Base-by-base conservation (phyloP, 202 grass and related monocot species). In the Panicum hallii region DNA sequence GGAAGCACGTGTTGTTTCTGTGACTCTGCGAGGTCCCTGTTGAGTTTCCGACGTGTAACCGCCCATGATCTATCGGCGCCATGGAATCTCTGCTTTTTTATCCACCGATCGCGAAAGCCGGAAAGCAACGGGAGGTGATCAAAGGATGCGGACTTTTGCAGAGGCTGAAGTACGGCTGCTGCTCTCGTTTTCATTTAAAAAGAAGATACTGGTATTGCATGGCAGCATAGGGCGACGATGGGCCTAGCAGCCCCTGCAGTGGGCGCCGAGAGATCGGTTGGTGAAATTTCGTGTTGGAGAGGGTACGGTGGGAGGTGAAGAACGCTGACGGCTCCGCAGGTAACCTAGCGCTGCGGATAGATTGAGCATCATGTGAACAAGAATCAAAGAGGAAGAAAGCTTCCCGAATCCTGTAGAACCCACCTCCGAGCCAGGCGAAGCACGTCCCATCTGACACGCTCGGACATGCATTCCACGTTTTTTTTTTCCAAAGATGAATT, bases 21-120 rank as follows among this genome's bases (percentile, higher is more conserved):
- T 38, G 36, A 38, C 43, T 1, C 43, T 49, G 28, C 49, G 47
- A 74, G 42, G 60, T 63, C 19, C 19, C 52, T 36, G 9, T 32
- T 12, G 70, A 63, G 32, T 63, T 55, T 2, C 79, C 55, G 6
- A 80, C 82, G 87, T 84, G 76, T 74, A 67, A 67, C 6, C 9
- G 13, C 15, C 10, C 28, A 70, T 30, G 65, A 2, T 22, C 26
- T 26, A 1, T 26, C 79, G 2, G 5, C 63, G 28, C 45, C 70
- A 36, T n/a, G 67, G 23, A 46, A 67, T 47, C 23, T 20, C 34
- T 44, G 20, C 8, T 26, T 32, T 30, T 78, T 14, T 3, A 23
- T 40, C 23, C n/a, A 23, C 15, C 5, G 20, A 52, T 78, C 57
- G 5, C 45, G 5, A 67, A 75, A 75, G 6, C 8, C 4, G 20